Evolutionary conservation across 768 basidiomycete species (phyloP).

Genomic region (Amanita phalloides): DNA sequence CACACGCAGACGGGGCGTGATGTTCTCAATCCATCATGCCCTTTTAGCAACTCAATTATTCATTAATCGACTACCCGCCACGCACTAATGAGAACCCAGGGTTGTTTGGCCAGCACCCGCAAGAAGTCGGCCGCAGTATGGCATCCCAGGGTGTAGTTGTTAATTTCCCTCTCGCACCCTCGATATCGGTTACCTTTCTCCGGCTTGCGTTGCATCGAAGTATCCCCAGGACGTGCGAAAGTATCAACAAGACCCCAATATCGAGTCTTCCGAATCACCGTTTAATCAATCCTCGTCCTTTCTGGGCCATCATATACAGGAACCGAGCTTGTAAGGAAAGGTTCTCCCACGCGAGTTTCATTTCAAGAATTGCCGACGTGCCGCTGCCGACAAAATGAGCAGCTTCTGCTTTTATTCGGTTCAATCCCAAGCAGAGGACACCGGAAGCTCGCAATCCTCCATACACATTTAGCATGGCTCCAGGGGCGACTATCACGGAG

Average conservation of each 20-base stretch:
- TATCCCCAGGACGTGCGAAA: neutral
- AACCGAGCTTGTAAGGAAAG: neutral
- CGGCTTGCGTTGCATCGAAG: neutral
- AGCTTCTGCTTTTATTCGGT: neutral
- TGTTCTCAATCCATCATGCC: neutral
- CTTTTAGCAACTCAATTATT: neutral
- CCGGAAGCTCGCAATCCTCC: neutral
- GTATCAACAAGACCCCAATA: neutral
- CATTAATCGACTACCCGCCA: neutral
- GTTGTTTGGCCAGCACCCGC: neutral
- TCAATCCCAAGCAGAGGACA: neutral
- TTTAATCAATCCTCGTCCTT: neutral
- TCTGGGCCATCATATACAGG: neutral
- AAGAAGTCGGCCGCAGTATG: neutral
- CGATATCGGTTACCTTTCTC: too few relatives aligned
- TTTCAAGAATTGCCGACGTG: neutral
- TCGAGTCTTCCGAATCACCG: neutral
- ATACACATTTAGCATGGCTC: neutral
- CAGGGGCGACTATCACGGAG: neutral
- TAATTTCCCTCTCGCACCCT: neutral
- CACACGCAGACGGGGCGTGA: neutral
- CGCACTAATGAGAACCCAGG: neutral
- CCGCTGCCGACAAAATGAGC: neutral
- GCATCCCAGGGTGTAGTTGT: neutral
- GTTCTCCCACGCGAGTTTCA: neutral